A percentile compares a stretch with the other conserved stretches of the same genome.
These are phyloP conservation scores for Paramecium tetraurelia DNA, from an alignment of 73 alveolate species.

Conservation along the genomic window DNA sequence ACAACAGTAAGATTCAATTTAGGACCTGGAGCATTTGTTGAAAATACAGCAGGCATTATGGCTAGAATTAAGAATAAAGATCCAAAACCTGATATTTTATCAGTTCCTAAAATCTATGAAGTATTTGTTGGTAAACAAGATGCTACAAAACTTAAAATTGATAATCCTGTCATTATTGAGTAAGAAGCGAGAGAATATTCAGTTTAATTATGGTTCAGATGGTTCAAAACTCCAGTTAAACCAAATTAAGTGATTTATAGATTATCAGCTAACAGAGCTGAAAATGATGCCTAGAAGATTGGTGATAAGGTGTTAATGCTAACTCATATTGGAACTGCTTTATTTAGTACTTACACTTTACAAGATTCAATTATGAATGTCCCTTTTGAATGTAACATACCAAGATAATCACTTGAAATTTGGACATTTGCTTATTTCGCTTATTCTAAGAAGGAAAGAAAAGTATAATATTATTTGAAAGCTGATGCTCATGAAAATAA, in stretches of 20 bases:
- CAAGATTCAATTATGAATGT: background rate
- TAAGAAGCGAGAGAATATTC: background rate
- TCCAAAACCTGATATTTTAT: background rate
- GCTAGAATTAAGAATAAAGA: slow-evolving; percentile 46
- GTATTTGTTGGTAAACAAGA: slow-evolving; percentile 26
- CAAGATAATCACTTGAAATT: background rate
- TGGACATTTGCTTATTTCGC: slow-evolving; percentile 41
- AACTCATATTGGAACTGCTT: background rate
- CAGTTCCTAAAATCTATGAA: background rate
- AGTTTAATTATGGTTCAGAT: slow-evolving; percentile 20
- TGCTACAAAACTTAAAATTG: background rate
- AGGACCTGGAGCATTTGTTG: slow-evolving; percentile 47
- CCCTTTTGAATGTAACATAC: slow-evolving; percentile 22
- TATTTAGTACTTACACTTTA: background rate
- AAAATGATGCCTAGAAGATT: background rate
- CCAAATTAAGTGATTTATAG: slow-evolving; percentile 1
- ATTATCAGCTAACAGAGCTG: background rate
- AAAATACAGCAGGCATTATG: background rate
- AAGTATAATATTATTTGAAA: background rate
- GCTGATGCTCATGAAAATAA: slow-evolving; percentile 10
- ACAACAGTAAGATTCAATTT: slow-evolving; percentile 39
- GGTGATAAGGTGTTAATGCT: slow-evolving; percentile 4
- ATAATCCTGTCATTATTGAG: background rate
- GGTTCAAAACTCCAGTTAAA: slow-evolving; percentile 1
- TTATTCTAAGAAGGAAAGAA: background rate